phyloP scores from a whole-genome alignment of 768 basidiomycete genomes.

The Tulasnella sp. region DNA sequence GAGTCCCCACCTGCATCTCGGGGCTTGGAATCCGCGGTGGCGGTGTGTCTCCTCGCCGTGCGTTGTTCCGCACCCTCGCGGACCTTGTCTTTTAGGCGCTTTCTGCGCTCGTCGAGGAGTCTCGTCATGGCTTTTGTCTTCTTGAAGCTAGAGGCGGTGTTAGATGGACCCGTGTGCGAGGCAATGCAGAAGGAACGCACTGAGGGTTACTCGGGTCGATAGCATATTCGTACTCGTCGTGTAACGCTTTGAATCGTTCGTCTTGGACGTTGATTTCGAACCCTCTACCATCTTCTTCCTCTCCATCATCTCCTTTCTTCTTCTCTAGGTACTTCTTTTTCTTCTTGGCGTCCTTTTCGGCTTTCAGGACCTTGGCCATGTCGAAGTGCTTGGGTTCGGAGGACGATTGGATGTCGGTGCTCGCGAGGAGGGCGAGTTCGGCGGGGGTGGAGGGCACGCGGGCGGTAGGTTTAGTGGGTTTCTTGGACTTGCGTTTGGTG shows the following conservation, averaged over 20 bases:
- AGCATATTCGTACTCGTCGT: conserved; percentile 84
- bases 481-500: conserved; percentile 16
- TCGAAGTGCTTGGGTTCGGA: conserved; percentile 69
- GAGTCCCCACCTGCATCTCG: conserved; percentile 23
- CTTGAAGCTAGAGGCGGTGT: conserved; percentile 50
- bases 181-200: conserved; percentile 38
- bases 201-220: conserved; percentile 94
- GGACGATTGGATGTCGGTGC: conserved; percentile 40
- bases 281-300: conserved; percentile 43
- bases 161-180: not conserved
- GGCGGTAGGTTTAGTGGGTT: conserved; percentile 20
- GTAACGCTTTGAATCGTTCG: conserved; percentile 72
- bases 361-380: conserved; percentile 75
- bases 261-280: conserved; percentile 80
- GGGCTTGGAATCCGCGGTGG: conserved; percentile 14
- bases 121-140: conserved; percentile 85
- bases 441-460: conserved; percentile 38
- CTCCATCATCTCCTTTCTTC: conserved; percentile 34
- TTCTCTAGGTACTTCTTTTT: conserved; percentile 33
- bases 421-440: conserved; percentile 51
- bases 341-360: conserved; percentile 52
- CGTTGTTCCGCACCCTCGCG: not conserved
- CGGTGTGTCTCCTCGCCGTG: not conserved
- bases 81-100: conserved; percentile 37
- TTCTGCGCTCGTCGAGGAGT: conserved; percentile 72